These are phyloP conservation scores for Rhododendron ovatum DNA, from an alignment of 148 eudicot genomes.

Conservation along the genomic window DNA sequence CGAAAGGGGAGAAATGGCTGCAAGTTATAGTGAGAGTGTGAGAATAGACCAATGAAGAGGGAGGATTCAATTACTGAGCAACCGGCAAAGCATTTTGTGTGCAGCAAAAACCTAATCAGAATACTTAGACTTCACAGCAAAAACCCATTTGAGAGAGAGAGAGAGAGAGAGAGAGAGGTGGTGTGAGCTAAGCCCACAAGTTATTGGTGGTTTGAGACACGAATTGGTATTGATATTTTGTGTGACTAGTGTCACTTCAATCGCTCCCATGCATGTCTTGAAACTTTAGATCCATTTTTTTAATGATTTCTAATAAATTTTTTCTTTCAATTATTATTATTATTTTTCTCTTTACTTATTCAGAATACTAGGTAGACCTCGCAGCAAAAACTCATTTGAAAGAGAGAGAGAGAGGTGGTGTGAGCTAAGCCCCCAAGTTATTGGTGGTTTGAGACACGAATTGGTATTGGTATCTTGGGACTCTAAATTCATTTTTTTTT, in stretches of 20 bases:
- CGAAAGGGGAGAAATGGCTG: background rate
- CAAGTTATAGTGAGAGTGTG: background rate
- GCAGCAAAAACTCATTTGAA: too few relatives aligned
- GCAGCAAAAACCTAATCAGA: too few relatives aligned
- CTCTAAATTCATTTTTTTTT: too few relatives aligned
- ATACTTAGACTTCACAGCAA: too few relatives aligned
- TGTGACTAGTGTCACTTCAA: background rate
- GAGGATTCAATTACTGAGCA: background rate
- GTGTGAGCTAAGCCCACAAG: background rate
- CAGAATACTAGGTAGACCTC: too few relatives aligned
- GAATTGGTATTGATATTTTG: background rate
- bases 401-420: background rate
- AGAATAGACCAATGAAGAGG: background rate
- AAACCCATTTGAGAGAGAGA: background rate
- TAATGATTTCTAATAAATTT: too few relatives aligned
- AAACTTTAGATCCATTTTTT: too few relatives aligned
- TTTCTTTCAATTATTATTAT: too few relatives aligned
- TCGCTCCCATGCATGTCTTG: too few relatives aligned
- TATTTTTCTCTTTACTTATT: too few relatives aligned
- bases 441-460: background rate
- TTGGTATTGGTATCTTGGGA: background rate
- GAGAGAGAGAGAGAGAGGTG: background rate
- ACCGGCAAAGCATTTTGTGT: too few relatives aligned
- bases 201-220: background rate
- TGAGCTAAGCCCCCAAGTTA: background rate